A percentile compares a stretch with the other conserved stretches of the same genome.
These are phyloP conservation scores for Acanthamoeba castellanii DNA, from an alignment of 208 protist species.

Conservation along the genomic window DNA sequence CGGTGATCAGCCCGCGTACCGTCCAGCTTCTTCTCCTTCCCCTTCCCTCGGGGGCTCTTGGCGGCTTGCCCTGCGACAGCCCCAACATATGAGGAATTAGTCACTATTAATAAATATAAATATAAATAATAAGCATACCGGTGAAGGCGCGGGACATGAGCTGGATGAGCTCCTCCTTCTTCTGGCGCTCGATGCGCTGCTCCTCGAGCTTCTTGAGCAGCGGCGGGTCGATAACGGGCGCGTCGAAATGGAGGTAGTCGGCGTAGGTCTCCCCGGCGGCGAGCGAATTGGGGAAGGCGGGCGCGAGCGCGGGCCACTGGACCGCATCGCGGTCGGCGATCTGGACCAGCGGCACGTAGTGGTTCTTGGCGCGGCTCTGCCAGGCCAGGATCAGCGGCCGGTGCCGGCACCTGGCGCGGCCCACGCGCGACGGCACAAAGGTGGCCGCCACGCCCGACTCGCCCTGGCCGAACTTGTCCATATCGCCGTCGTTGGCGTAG, in stretches of 20 bases:
- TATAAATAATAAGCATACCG: background rate
- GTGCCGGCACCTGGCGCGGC: background rate
- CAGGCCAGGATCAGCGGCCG: slow-evolving; percentile 50
- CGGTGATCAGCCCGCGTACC: background rate
- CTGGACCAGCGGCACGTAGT: slow-evolving; percentile 67
- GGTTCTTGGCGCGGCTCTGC: slow-evolving; percentile 59
- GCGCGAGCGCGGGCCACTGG: background rate
- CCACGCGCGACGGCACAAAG: slow-evolving; percentile 50
- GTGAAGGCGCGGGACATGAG: slow-evolving; percentile 27
- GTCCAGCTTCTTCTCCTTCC: slow-evolving; percentile 15
- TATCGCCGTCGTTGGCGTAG: slow-evolving; percentile 72
- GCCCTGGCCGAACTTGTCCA: slow-evolving; percentile 68
- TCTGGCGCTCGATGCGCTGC: background rate
- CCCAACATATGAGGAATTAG: background rate
- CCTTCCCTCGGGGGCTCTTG: background rate
- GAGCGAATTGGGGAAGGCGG: slow-evolving; percentile 28
- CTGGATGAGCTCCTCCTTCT: background rate
- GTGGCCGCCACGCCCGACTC: slow-evolving; percentile 67
- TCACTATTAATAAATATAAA: background rate
- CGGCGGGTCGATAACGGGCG: slow-evolving; percentile 17
- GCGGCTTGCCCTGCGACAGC: background rate
- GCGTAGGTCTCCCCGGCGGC: background rate
- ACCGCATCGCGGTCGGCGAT: background rate
- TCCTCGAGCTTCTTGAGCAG: slow-evolving; percentile 55
- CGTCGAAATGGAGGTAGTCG: slow-evolving; percentile 42